Evolutionary conservation across 257 asterid genomes (phyloP), one percentile per base, ranked within the genome.

Genomic region (Gardenia jasminoides): DNA sequence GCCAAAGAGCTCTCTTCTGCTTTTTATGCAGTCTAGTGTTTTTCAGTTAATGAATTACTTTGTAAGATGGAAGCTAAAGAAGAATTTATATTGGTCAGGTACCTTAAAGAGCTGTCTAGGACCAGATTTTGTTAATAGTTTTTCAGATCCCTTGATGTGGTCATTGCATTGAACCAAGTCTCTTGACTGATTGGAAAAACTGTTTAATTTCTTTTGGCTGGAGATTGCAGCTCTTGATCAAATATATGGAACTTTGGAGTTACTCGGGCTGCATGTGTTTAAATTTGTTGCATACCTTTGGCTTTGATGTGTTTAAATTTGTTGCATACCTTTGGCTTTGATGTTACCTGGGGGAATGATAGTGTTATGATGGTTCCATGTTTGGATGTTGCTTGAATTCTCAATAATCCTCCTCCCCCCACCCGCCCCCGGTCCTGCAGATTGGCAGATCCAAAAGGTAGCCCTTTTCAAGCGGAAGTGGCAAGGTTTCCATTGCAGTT

Each of bases 401-500:
- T 70, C 67, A 16, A 43, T 8, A 33, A 12, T 80, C 58, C 10
- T 66, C n/a, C n/a, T n/a, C n/a, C n/a, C n/a, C n/a, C n/a, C n/a
- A n/a, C n/a, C n/a, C n/a, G n/a, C n/a, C n/a, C n/a, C n/a, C n/a
- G n/a, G n/a, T 80, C 58, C 10, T 66, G 61, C 93, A 93, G 98
- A 61, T 91, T 94, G 82, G 82, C 71, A 50, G 93, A 90, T 76
- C 87, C 94, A 56, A 86, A 83, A 82, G 96, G 94, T 13, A 76
- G 83, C 79, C 89, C 88, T 0, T 94, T 92, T 80, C 78, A 83
- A 36, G 97, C 86, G 61, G 92, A 87, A 80, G 97, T 89, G 79
- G 85, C 93, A 62, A 88, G 82, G 58, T 92, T 92, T 81, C 87
- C 94, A 39, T 87, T 94, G 56, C 82, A 84, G 79, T 74, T 89